Evolutionary conservation across 2,329 filamentous ascomycete genomes (phyloP), one percentile per base, ranked within the genome.

Genomic region (Parafenestella ontariensis): DNA sequence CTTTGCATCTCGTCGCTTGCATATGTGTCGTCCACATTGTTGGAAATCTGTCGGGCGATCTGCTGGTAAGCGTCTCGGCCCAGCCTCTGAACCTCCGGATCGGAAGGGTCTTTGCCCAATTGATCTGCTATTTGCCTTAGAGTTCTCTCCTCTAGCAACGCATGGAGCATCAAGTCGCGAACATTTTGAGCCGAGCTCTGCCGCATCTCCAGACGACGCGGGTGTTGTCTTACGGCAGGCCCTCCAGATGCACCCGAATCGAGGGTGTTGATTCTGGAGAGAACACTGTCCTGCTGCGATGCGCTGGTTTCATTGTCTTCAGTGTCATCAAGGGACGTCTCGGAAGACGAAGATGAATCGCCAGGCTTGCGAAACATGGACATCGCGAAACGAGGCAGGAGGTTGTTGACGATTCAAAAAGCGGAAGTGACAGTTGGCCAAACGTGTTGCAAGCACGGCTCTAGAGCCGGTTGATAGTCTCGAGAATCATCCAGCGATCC

Each of bases 81-180:
- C 36, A 76, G 65, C 9, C 64, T 58, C 46, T 73, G 61, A 6
- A 79, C 75, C 20, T 75, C 74, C 17, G 75, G 71, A 50, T 79
- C 68, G 18, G 65, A 62, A 1, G 36, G 46, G 28, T 64, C 64
- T 42, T 70, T 70, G 8, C 68, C 70, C 24, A 78, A 58, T 45
- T 76, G 69, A 17, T 73, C 63, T 31, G 77, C 68, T 10, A 77
- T 76, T 45, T 79, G 70, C 24, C 66, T 68, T 9, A 77, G 58
- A 31, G 77, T 77, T 47, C 76, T 74, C 40, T 80, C 76, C 62
- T 82, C 79, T 1, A 82, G 66, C 20, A 82, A 57, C 2, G 79
- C 74, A 60, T 81, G 79, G 5, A 82, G 58, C 10, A 81, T 57
- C 13, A 79, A 59, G 49, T 80, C 75, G 18, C 66, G 69, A 28